These are phyloP conservation scores for Clavispora phyllophila DNA, from an alignment of 805 yeast genomes.

Conservation along the genomic window DNA sequence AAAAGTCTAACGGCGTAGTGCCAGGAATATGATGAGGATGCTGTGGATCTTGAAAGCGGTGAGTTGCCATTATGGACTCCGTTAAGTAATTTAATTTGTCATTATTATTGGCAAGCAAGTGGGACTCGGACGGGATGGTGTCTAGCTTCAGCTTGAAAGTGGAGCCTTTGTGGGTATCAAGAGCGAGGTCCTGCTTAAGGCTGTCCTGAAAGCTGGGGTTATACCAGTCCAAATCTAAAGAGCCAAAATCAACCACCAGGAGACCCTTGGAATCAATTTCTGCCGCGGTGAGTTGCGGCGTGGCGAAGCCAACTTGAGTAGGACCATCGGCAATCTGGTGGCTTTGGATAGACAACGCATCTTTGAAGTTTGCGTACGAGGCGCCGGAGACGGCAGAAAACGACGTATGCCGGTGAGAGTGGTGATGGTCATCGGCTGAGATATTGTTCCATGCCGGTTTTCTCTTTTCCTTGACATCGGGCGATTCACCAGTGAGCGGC, in stretches of 20 bases:
- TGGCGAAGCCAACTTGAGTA: slow-evolving; percentile 71
- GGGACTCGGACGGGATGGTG: slow-evolving; percentile 14
- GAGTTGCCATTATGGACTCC: slow-evolving; percentile 15
- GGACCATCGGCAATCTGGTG: slow-evolving; percentile 47
- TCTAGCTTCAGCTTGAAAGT: slow-evolving; percentile 10
- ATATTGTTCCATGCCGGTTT: not conserved
- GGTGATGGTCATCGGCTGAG: not conserved
- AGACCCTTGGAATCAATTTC: slow-evolving; percentile 32
- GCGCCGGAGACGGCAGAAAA: slow-evolving; percentile 59
- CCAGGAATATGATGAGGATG: slow-evolving; percentile 39
- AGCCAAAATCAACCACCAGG: slow-evolving; percentile 21
- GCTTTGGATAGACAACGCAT: slow-evolving; percentile 31
- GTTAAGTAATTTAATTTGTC: slow-evolving; percentile 10
- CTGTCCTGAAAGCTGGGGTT: slow-evolving; percentile 6
- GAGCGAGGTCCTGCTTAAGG: not conserved
- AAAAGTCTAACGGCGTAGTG: slow-evolving; percentile 34
- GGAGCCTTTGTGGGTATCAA: not conserved
- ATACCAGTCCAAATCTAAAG: slow-evolving; percentile 23
- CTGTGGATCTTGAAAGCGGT: slow-evolving; percentile 30
- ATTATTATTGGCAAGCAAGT: slow-evolving; percentile 8
- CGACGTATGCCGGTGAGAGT: slow-evolving; percentile 41
- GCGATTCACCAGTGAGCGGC: slow-evolving; percentile 19
- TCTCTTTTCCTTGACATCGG: slow-evolving; percentile 11
- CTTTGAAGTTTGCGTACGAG: slow-evolving; percentile 53
- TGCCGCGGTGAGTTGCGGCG: slow-evolving; percentile 65